Evolutionary conservation across 2,329 filamentous ascomycete genomes (phyloP).

Genomic region (Apiospora rasikravindrae): DNA sequence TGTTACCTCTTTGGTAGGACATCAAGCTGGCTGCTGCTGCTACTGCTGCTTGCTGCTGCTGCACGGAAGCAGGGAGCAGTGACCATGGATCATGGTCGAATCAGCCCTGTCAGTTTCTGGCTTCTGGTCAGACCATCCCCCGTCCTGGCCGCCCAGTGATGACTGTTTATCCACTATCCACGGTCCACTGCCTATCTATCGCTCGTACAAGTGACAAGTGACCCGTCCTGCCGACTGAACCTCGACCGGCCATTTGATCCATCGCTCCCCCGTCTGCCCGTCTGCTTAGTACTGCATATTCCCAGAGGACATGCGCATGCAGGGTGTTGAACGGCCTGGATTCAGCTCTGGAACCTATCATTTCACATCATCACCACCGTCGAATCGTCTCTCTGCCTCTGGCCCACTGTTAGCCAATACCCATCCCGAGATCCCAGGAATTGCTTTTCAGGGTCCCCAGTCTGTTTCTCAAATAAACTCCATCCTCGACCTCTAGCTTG

Average conservation of each 20-base stretch:
- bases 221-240: neutral
- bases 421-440: neutral
- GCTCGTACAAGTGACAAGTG: neutral
- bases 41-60: too few species aligned
- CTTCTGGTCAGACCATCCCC: neutral
- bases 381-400: neutral
- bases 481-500: neutral
- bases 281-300: neutral
- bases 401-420: constrained; percentile 3
- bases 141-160: neutral
- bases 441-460: constrained; percentile 1
- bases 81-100: neutral
- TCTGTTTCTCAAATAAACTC: constrained; percentile 9
- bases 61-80: neutral
- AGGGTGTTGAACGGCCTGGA: neutral
- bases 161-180: neutral
- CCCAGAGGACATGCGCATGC: constrained; percentile 5
- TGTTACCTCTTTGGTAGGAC: neutral
- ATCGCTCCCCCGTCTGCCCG: neutral
- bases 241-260: neutral
- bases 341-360: neutral
- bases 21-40: too few species aligned
- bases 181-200: neutral
- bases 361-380: neutral
- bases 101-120: neutral